Base-by-base conservation (phyloP, 2,329 filamentous ascomycete genomes). In the Sphaerostilbella broomeana region DNA sequence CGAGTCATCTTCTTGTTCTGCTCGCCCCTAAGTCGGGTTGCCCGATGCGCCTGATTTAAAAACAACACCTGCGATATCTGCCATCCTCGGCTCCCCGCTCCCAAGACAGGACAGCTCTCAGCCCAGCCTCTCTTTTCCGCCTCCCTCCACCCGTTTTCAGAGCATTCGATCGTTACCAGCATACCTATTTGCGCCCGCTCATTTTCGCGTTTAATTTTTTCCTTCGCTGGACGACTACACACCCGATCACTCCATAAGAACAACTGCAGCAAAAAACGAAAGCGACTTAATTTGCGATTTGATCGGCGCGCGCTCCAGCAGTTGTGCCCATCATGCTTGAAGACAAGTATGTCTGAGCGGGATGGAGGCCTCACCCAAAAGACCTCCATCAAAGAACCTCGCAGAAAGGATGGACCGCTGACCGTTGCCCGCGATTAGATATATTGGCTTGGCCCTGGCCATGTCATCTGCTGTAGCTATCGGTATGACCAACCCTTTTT, bases 401-500 rank as follows among this genome's bases (percentile, higher is more conserved):
- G 22, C n/a, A n/a, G 22, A 21, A 34, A 19, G 18, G n/a, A 10
- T 6, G 11, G 13, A 33, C 18, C 18, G 26, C 39, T 37, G 30
- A 45, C 51, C n/a, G 53, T 35, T 56, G 29, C 33, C 36, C 20
- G 29, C 36, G 20, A 28, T 46, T 56, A 86, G 84, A 70, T 88
- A 87, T 58, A 78, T 88, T 55, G 84, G 84, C 57, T 69, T 88
- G 65, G 77, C 76, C 45, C 66, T 88, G 63, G 84, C 84, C 71
- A 80, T 88, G 59, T 72, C 73, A 46, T 85, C 81, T 25, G 85
- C 82, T 52, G 67, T 86, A 57, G 82, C 81, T 49, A 88, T 88
- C 65, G 84, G 83, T 84, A 74, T 54, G 72, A 61, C 19, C 29
- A 29, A 25, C 13, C 44, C 36, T 42, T 25, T 18, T 13, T 19